Base-by-base conservation (phyloP, 2,329 filamentous ascomycete species). In the Phyllosticta citrichinensis region DNA sequence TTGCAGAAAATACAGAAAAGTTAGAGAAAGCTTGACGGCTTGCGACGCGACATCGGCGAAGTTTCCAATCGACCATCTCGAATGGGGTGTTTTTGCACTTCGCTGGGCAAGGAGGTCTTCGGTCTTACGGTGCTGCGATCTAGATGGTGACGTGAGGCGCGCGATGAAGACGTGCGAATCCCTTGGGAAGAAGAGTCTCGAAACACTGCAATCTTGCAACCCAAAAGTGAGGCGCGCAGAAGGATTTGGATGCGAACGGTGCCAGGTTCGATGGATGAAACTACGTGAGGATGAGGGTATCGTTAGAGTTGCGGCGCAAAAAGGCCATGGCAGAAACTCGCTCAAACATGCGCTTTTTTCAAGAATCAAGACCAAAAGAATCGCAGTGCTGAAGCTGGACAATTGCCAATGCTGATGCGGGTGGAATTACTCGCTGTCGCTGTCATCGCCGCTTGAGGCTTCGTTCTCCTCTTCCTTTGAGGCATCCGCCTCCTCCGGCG, bases 401-500 rank as follows among this genome's bases (percentile, higher is more conserved):
- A 8, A 47, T 47, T 47, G 6, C 40, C 17, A 19, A 47, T 47
- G 40, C 40, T n/a, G 5, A n/a, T n/a, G 14, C 14, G 14, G 33
- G 17, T 47, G 17, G 17, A n/a, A 30, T 61, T 51, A 65, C 12
- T 63, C 64, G 50, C 63, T 64, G 53, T 56, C 60, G 50, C 60
- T 62, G 52, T 68, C 66, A 2, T 54, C 59, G 5, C 55, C 59
- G 47, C 56, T 62, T 17, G 58, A 40, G 27, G 53, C 33, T n/a
- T 65, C 63, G 9, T 58, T 60, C 30, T 65, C 65, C 3, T 63
- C 62, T 35, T 33, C 55, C 1, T 65, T 65, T 8, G 67, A 5
- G 19, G 66, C 66, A 33, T 70, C 68, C 3, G 62, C 68, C 8
- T 47, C 55, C 17, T 68, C 70, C 0, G 70, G 65, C 22, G 62